Percentiles rank a stretch among this genome's conserved stretches.
Conservation (phyloP, 108 stramenopile species). For the Fistulifera solaris region DNA sequence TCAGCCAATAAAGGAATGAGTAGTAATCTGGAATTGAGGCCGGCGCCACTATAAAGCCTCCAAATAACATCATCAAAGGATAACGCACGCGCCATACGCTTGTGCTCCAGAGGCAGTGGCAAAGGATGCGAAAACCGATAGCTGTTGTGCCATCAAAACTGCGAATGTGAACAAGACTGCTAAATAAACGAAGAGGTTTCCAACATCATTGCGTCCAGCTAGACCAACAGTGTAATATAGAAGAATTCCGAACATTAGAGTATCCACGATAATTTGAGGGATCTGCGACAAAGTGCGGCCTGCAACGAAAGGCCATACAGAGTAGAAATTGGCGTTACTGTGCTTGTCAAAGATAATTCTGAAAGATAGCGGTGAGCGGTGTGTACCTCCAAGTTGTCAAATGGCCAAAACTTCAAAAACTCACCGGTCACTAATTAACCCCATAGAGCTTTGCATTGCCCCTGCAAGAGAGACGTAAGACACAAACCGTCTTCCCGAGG, state of each 20-base stretch:
- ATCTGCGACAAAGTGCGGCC: slow-evolving; percentile 47
- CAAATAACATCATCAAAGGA: slow-evolving; percentile 46
- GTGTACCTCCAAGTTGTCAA: no score
- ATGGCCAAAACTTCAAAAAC: no score
- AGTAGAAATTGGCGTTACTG: slow-evolving; percentile 68
- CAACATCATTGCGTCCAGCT: slow-evolving; percentile 13
- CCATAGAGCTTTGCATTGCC: slow-evolving; percentile 62
- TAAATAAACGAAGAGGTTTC: slow-evolving; percentile 32
- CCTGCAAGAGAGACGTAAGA: slow-evolving; percentile 8
- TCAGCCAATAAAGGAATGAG: slow-evolving; percentile 47
- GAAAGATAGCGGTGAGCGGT: no score
- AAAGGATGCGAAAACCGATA: slow-evolving; percentile 37
- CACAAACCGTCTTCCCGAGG: no score
- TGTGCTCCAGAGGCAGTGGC: slow-evolving; percentile 27
- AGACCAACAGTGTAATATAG: slow-evolving; percentile 66
- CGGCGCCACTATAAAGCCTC: slow-evolving; percentile 62
- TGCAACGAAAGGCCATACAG: slow-evolving; percentile 49
- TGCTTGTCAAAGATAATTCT: slow-evolving; percentile 81
- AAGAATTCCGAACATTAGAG: slow-evolving; percentile 53
- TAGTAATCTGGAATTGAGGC: slow-evolving; percentile 46
- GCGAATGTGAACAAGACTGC: slow-evolving; percentile 30
- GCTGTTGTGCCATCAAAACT: slow-evolving; percentile 35
- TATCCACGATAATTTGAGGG: slow-evolving; percentile 44
- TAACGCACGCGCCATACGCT: slow-evolving; percentile 31
- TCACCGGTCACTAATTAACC: slow-evolving; percentile 50